These are phyloP conservation scores for Pouteria glomerata DNA, from an alignment of 148 eudicot species.

Conservation along the genomic window DNA sequence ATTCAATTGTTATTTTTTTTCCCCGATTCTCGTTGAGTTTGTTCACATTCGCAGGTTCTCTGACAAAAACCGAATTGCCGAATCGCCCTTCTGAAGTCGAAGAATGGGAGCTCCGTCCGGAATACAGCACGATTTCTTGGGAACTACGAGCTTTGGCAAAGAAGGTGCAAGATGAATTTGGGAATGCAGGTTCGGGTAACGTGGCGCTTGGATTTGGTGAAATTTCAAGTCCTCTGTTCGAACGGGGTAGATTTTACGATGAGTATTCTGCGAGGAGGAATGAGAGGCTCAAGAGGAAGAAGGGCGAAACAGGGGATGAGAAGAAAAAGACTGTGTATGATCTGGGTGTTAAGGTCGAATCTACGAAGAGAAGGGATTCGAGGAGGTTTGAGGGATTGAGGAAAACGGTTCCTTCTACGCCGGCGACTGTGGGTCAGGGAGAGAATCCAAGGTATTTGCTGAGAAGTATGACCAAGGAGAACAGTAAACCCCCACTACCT, in stretches of 20 bases:
- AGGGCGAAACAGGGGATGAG: conserved; percentile 29
- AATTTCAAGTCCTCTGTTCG: conserved; percentile 37
- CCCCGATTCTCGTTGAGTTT: background rate
- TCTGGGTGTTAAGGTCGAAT: conserved; percentile 52
- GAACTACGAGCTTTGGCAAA: conserved; percentile 53
- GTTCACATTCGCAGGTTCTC: conserved; percentile 18
- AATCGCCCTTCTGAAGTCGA: conserved; percentile 16
- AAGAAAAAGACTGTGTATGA: conserved; percentile 23
- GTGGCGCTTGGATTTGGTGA: background rate
- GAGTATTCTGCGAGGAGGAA: conserved; percentile 75
- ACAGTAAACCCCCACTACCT: conserved; percentile 77
- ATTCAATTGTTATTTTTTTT: background rate
- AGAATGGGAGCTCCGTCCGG: conserved; percentile 35
- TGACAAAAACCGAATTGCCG: conserved; percentile 43
- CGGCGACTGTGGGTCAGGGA: conserved; percentile 39
- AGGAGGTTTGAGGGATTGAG: conserved; percentile 40
- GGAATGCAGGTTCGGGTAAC: conserved; percentile 6
- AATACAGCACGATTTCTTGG: conserved; percentile 42
- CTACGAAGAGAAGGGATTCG: conserved; percentile 44
- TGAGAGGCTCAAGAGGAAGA: conserved; percentile 76
- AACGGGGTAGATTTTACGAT: conserved; percentile 72
- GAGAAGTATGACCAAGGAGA: conserved; percentile 56
- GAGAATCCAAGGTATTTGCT: conserved; percentile 60
- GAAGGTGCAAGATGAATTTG: conserved; percentile 46
- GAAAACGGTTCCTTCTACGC: conserved; percentile 36